Evolutionary conservation across 768 basidiomycete species (phyloP), one percentile per base, ranked within the genome.

Genomic region (Leccinellum rugosiceps): DNA sequence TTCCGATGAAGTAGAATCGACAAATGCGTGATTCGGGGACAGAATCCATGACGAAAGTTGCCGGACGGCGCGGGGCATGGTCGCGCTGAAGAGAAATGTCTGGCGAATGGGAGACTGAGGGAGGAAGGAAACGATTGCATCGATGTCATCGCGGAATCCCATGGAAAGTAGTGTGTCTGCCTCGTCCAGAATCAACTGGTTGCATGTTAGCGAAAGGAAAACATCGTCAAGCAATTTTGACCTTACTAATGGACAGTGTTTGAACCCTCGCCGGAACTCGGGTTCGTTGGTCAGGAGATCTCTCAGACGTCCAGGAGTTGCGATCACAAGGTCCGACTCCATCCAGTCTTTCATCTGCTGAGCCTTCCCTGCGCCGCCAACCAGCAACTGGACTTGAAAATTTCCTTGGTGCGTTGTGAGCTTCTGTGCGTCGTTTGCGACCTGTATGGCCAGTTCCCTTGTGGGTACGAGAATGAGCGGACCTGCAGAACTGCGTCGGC

Each of bases 61-160:
- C 44, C 82, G 83, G 59, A 97, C 87, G 4, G 80, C 79, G 4
- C 71, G 77, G 1, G 90, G 87, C 34, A 95, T 84, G 3, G 93
- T 95, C 23, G 94, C 94, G 14, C 90, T 92, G 74, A 96, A 94
- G 55, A 98, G 78, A 75, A 96, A 87, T 0, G 94, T 96, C 68
- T 95, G 94, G n/a, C 93, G 85, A 53, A 83, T 68, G 0, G 86
- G 82, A 1, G 74, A 64, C 19, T 76, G 74, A 8, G 88, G 87
- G n/a, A 95, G 77, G 65, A 77, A 80, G 4, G 75, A 67, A 28
- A 80, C 72, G 63, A 96, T 92, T 2, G 80, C 83, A 21, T 90
- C 83, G 30, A 98, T 84, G 64, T 96, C 94, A 23, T 86, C 82
- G 4, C 88, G 82, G 82, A 96, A 97, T 63, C 94, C 94, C 87